phyloP scores from a whole-genome alignment of 768 basidiomycete genomes.

The Tylopilus sp. region DNA sequence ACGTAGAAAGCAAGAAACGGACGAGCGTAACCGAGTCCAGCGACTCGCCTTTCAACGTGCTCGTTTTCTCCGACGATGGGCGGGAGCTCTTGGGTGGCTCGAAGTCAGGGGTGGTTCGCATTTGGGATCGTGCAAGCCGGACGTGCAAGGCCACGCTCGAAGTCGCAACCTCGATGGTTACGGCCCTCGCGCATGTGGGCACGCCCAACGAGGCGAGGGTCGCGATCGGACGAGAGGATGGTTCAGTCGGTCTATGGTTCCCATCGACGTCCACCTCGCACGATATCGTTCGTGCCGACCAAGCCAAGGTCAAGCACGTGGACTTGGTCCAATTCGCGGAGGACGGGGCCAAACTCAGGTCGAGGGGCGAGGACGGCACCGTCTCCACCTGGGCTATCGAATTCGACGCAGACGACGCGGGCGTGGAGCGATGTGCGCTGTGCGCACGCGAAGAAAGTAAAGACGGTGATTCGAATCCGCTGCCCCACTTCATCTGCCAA shows the following conservation, averaged over 20 bases:
- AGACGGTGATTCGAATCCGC: background rate
- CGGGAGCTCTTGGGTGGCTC: conserved; percentile 19
- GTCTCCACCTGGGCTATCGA: conserved; percentile 8
- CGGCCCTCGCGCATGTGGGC: conserved; percentile 11
- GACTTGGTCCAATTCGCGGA: conserved; percentile 8
- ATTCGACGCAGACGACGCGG: background rate
- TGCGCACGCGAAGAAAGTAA: background rate
- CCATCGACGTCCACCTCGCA: conserved; percentile 14
- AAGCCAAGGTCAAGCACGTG: conserved; percentile 4
- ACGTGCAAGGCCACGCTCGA: conserved; percentile 7
- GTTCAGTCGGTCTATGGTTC: conserved; percentile 16
- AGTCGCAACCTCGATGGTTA: conserved; percentile 9
- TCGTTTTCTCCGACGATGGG: conserved; percentile 19
- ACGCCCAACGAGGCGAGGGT: background rate
- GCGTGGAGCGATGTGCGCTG: background rate
- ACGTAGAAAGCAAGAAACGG: background rate
- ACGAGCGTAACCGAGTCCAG: background rate
- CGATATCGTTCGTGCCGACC: background rate
- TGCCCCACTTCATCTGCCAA: conserved; percentile 6
- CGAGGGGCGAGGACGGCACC: conserved; percentile 11
- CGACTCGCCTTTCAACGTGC: background rate
- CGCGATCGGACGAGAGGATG: conserved; percentile 19
- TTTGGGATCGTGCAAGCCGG: conserved; percentile 22
- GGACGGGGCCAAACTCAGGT: conserved; percentile 4
- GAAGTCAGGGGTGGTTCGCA: conserved; percentile 5